Evolutionary conservation across 75 land plant species (phyloP).

Genomic region (Selaginella moellendorffii): DNA sequence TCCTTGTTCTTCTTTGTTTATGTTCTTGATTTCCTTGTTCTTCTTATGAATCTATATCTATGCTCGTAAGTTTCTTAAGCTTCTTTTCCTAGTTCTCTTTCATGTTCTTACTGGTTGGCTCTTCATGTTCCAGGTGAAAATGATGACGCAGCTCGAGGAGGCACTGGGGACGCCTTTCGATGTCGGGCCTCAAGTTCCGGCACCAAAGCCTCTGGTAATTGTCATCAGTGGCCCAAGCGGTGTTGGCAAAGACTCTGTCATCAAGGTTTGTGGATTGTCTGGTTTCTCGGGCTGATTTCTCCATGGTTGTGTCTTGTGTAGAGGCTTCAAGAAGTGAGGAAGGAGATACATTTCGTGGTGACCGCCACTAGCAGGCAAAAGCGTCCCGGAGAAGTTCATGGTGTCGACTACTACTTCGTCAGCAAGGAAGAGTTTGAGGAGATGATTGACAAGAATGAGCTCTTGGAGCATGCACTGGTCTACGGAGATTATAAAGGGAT

Average conservation of each 20-base stretch:
- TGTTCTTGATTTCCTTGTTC: too few species aligned
- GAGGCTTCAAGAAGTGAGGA: constrained; percentile 56
- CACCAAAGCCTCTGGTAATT: constrained; percentile 51
- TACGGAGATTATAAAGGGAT: constrained; percentile 97
- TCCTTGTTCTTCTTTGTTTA: too few species aligned
- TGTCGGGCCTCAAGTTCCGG: constrained; percentile 35
- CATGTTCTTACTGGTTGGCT: background rate
- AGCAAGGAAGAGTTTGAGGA: constrained; percentile 59
- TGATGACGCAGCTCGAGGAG: constrained; percentile 50
- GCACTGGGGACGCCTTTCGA: constrained; percentile 46
- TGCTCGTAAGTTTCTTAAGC: too few species aligned
- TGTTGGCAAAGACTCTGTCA: constrained; percentile 92
- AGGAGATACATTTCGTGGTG: constrained; percentile 77
- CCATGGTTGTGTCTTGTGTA: constrained; percentile 8
- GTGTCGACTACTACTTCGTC: constrained; percentile 83
- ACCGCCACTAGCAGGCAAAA: constrained; percentile 74
- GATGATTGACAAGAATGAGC: constrained; percentile 66
- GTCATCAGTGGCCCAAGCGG: constrained; percentile 98
- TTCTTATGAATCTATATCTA: too few species aligned
- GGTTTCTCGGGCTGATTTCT: background rate
- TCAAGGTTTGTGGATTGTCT: constrained; percentile 34
- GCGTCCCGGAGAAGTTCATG: constrained; percentile 79
- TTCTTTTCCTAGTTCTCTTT: too few species aligned
- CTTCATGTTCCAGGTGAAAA: constrained; percentile 17
- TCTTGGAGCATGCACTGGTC: constrained; percentile 88